These are phyloP conservation scores for Lentinus brumalis DNA, from an alignment of 768 basidiomycete genomes.

Conservation along the genomic window DNA sequence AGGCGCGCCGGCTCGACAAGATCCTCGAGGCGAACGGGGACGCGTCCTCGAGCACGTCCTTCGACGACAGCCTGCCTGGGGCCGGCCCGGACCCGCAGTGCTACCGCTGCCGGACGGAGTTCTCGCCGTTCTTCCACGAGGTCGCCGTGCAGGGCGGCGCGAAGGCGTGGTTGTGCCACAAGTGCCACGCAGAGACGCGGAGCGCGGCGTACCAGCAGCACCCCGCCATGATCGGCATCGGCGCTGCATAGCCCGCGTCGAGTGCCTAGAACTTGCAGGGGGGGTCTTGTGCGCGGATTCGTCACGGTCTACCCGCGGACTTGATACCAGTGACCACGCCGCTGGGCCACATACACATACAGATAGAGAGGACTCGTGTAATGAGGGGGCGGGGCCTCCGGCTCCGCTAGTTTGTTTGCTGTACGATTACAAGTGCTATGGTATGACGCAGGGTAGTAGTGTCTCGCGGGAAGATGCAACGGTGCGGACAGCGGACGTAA, in stretches of 20 bases:
- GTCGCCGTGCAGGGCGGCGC: conserved; percentile 22
- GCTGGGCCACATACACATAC: not conserved
- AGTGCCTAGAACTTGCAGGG: not conserved
- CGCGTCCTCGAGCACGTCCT: conserved; percentile 8
- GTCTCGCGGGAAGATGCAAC: conserved; percentile 16
- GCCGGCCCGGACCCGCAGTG: conserved; percentile 44
- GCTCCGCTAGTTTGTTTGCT: conserved; percentile 21
- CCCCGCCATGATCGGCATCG: conserved; percentile 26
- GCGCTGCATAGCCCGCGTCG: conserved; percentile 11
- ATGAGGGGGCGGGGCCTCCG: not conserved
- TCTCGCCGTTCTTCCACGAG: conserved; percentile 74
- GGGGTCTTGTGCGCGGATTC: not conserved
- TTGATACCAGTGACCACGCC: not conserved
- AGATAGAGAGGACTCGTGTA: not conserved
- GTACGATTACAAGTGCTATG: conserved; percentile 43
- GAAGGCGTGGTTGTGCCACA: conserved; percentile 43
- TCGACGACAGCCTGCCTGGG: not conserved
- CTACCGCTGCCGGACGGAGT: conserved; percentile 62
- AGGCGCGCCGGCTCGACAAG: conserved; percentile 81
- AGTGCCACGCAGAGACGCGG: conserved; percentile 41
- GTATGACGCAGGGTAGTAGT: conserved; percentile 22
- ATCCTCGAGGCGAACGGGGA: conserved; percentile 48
- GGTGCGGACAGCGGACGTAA: no score
- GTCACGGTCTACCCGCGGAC: not conserved
- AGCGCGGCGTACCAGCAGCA: conserved; percentile 6